Evolutionary conservation across 768 basidiomycete species (phyloP).

Genomic region (Xerocomus spinulosus): DNA sequence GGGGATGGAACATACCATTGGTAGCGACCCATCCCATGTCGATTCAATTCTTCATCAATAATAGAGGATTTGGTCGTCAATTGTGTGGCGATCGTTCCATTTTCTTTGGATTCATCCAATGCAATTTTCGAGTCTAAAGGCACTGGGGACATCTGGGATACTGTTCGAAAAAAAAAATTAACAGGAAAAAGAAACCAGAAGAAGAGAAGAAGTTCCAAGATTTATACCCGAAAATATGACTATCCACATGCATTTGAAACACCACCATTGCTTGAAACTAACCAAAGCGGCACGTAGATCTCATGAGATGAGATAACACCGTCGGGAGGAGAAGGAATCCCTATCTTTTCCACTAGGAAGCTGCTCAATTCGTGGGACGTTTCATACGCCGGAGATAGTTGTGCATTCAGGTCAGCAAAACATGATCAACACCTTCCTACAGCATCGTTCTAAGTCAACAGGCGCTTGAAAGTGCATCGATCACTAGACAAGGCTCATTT

Average conservation of each 20-base stretch:
- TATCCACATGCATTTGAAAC: background rate
- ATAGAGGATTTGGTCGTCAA: slow-evolving; percentile 6
- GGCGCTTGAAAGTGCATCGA: too few relatives aligned
- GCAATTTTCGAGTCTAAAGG: background rate
- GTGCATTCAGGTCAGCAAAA: too few relatives aligned
- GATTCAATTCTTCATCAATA: slow-evolving; percentile 13
- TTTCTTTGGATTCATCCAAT: background rate
- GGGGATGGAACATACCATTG: slow-evolving; percentile 7
- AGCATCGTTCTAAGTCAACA: too few relatives aligned
- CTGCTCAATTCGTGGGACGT: too few relatives aligned
- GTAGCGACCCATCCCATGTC: slow-evolving; percentile 12
- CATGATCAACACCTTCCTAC: too few relatives aligned
- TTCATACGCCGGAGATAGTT: too few relatives aligned
- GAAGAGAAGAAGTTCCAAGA: background rate
- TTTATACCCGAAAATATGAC: background rate
- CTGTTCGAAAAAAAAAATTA: background rate
- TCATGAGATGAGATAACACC: background rate
- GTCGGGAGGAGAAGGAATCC: background rate
- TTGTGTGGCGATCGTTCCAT: background rate
- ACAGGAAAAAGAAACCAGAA: background rate
- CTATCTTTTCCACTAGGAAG: too few relatives aligned
- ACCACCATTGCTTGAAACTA: background rate
- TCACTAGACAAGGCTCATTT: too few relatives aligned
- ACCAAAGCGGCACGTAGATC: background rate
- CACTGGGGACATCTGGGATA: background rate